Conservation (phyloP, 2,329 filamentous ascomycete genomes). For the Alternaria novae-zelandiae region DNA sequence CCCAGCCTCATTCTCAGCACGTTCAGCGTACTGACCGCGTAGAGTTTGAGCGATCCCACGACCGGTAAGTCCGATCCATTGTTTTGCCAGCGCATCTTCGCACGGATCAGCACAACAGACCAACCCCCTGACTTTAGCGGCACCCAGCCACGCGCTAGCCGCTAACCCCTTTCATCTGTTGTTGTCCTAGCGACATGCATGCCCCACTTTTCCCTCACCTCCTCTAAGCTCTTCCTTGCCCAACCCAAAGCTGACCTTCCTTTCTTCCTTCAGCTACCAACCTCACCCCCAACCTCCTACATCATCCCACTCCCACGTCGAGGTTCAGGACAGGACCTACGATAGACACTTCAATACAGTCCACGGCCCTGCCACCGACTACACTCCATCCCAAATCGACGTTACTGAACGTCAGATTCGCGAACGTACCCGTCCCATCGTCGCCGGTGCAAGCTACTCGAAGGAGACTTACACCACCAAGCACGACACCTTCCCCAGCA, state of each 20-base stretch:
- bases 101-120: conserved; percentile 39
- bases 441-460: conserved; percentile 53
- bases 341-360: conserved; percentile 56
- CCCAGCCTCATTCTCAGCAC: conserved; percentile 13
- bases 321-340: conserved; percentile 63
- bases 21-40: conserved; percentile 29
- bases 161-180: conserved; percentile 46
- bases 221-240: conserved; percentile 42
- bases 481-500: conserved; percentile 50
- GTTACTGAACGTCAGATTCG: conserved; percentile 68
- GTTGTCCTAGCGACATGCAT: conserved; percentile 50
- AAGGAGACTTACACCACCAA: conserved; percentile 50
- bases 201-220: conserved; percentile 47
- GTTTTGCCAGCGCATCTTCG: conserved; percentile 35
- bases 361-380: conserved; percentile 58
- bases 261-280: conserved; percentile 59
- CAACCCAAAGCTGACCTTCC: conserved; percentile 44
- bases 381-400: conserved; percentile 65
- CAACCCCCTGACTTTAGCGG: conserved; percentile 46
- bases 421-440: conserved; percentile 64
- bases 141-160: conserved; percentile 37
- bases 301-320: conserved; percentile 70
- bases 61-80: conserved; percentile 41
- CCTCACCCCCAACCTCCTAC: conserved; percentile 59
- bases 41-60: conserved; percentile 33